A percentile compares a stretch with the other conserved stretches of the same genome.
phyloP scores from a whole-genome alignment of 2,329 filamentous ascomycete species.

The Ceratocystis albifundus region DNA sequence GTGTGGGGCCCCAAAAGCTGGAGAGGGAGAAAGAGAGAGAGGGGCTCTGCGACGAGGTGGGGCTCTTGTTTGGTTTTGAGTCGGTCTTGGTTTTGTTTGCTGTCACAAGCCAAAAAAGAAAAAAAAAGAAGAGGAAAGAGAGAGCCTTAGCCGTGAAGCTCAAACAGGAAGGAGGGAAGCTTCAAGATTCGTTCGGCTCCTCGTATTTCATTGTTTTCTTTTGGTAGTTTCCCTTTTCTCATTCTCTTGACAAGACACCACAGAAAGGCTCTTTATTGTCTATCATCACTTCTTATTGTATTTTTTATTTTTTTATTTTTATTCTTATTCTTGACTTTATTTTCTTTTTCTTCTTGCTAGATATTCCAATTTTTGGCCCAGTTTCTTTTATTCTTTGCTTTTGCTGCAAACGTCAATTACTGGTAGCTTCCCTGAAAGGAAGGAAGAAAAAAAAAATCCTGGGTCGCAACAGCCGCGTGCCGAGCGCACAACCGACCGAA shows the following conservation, averaged over 20 bases:
- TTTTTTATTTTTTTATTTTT: not conserved
- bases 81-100: not conserved
- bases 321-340: not conserved
- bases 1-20: not conserved
- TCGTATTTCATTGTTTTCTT: not conserved
- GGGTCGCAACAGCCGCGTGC: conserved; percentile 13
- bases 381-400: not conserved
- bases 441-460: conserved; percentile 1
- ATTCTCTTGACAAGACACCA: not conserved
- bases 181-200: not conserved
- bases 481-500: conserved; percentile 10
- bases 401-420: not conserved
- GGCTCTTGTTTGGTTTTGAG: not conserved
- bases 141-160: no score
- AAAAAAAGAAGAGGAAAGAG: not conserved
- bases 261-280: not conserved
- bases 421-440: not conserved
- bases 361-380: not conserved
- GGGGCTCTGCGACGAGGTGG: no score
- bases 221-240: not conserved
- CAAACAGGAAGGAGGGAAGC: not conserved
- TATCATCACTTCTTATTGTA: not conserved
- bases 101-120: conserved; percentile 7
- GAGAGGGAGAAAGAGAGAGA: not conserved
- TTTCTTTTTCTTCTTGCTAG: no score